phyloP scores from a whole-genome alignment of 768 basidiomycete species.

The Lactifluus echinatus region DNA sequence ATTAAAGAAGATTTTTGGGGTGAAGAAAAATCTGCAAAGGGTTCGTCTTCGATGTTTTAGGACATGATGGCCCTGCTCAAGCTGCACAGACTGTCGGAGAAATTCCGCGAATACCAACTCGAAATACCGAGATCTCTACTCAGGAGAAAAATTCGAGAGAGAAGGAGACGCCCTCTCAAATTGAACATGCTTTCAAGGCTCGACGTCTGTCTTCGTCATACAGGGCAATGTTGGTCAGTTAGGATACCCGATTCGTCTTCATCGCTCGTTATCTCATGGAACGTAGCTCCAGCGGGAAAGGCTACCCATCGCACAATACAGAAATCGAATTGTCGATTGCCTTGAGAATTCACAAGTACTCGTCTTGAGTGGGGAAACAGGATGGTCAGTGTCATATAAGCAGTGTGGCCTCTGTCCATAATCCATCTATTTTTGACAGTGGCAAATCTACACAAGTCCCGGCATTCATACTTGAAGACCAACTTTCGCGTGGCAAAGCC shows the following conservation, averaged over 20 bases:
- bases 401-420: conserved; percentile 1
- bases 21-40: conserved; percentile 44
- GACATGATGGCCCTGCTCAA: neutral
- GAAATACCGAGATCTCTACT: neutral
- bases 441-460: conserved; percentile 98
- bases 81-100: conserved; percentile 8
- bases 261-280: conserved; percentile 1
- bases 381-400: conserved; percentile 40
- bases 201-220: conserved; percentile 59
- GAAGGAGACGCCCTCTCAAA: conserved; percentile 34
- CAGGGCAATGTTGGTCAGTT: conserved; percentile 80
- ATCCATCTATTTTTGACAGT: conserved; percentile 31
- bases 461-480: conserved; percentile 86
- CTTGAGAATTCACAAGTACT: conserved; percentile 74
- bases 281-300: conserved; percentile 59
- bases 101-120: neutral
- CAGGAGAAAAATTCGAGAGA: conserved; percentile 3
- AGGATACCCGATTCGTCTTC: neutral
- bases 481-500: conserved; percentile 64
- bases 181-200: conserved; percentile 50
- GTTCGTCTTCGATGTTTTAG: conserved; percentile 26
- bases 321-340: conserved; percentile 57
- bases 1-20: conserved; percentile 51
- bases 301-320: conserved; percentile 82
- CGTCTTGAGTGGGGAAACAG: conserved; percentile 79